Percentiles rank a stretch among this genome's conserved stretches.
These are phyloP conservation scores for Plasmodium coatneyi DNA, from an alignment of 169 alveolate species.

Conservation along the genomic window DNA sequence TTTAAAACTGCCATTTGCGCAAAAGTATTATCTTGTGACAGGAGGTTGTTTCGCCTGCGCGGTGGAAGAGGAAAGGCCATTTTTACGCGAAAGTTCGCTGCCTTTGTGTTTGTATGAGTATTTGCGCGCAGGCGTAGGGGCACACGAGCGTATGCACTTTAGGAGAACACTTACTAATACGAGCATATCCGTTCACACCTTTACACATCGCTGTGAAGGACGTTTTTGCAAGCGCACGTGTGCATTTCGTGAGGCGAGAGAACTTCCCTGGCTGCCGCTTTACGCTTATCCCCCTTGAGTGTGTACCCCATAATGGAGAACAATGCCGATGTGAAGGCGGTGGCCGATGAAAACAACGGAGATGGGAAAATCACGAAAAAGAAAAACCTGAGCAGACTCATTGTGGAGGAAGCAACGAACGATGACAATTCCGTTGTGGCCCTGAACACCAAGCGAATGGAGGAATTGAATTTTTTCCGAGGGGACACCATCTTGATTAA, in stretches of 20 bases:
- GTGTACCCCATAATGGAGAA: constrained; percentile 49
- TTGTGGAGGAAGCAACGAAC: constrained; percentile 98
- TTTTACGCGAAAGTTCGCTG: neutral
- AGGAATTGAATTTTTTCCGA: constrained; percentile 96
- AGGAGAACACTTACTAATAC: neutral
- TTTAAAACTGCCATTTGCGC: neutral
- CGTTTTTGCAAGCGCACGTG: neutral
- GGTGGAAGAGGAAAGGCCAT: neutral
- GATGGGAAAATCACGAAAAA: constrained; percentile 40
- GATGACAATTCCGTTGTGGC: constrained; percentile 99
- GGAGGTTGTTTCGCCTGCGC: neutral
- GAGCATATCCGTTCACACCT: neutral
- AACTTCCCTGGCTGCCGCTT: neutral
- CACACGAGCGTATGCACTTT: neutral
- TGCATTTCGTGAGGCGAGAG: neutral
- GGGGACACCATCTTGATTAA: constrained; percentile 98
- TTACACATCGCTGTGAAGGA: neutral
- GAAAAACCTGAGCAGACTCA: constrained; percentile 86
- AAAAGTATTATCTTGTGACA: neutral
- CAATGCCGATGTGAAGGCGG: constrained; percentile 17
- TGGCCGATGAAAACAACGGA: constrained; percentile 39
- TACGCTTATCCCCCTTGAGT: neutral
- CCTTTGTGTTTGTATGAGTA: neutral
- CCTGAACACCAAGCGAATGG: constrained; percentile 93
- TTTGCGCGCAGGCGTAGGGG: neutral